Evolutionary conservation across 2,329 filamentous ascomycete genomes (phyloP).

Genomic region (Aspergillus hiratsukae): DNA sequence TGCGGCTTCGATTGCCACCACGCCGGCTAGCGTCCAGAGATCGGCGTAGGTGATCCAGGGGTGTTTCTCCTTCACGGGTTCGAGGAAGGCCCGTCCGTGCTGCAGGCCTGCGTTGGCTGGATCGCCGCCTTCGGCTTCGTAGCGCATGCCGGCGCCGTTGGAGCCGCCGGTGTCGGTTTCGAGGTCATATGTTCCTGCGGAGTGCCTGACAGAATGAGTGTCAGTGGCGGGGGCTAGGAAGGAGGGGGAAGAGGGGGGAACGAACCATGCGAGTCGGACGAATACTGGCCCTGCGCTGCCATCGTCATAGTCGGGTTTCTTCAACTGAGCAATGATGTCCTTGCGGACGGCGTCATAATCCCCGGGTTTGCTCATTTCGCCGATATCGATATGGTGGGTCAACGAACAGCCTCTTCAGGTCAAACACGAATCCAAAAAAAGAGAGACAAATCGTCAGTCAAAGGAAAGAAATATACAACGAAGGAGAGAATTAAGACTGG

Average conservation of each 20-base stretch:
- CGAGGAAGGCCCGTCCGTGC: constrained; percentile 60
- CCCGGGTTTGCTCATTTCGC: constrained; percentile 33
- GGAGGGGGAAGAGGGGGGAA: constrained; percentile 6
- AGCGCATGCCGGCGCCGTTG: constrained; percentile 64
- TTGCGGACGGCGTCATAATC: constrained; percentile 49
- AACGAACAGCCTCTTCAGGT: not conserved
- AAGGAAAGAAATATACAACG: constrained; percentile 4
- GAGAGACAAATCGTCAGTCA: not conserved
- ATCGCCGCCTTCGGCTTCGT: constrained; percentile 60
- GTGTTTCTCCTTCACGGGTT: constrained; percentile 56
- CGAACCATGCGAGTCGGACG: constrained; percentile 59
- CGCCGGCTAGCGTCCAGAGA: constrained; percentile 60
- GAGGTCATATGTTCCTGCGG: constrained; percentile 58
- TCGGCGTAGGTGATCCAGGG: constrained; percentile 64
- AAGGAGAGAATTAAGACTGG: constrained; percentile 1
- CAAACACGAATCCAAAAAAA: not conserved
- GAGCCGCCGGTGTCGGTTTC: constrained; percentile 58
- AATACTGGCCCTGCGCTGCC: constrained; percentile 61
- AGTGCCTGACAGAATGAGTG: constrained; percentile 46
- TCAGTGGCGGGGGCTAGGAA: constrained; percentile 3
- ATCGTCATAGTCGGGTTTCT: constrained; percentile 62
- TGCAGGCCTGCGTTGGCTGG: constrained; percentile 62
- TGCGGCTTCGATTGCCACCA: constrained; percentile 57
- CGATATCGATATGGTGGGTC: constrained; percentile 16
- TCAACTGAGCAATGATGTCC: constrained; percentile 51